Percentiles rank a stretch among this genome's conserved stretches.
Conservation (phyloP, 441 rosid species). For the Mallotus repandus region DNA sequence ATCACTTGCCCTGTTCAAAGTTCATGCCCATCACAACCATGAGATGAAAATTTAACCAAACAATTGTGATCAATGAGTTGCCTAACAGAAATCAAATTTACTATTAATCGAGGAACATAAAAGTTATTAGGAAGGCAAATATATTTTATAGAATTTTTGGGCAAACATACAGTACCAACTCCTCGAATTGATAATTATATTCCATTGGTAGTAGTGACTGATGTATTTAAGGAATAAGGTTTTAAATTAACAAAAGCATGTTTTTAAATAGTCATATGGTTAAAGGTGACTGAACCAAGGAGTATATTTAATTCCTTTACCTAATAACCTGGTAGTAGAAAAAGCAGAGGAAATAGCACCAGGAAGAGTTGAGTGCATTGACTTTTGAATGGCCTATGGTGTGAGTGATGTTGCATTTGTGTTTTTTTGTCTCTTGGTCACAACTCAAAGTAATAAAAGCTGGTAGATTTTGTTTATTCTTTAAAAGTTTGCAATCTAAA, state of each 20-base stretch:
- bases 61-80: not conserved
- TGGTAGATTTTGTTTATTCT: not conserved
- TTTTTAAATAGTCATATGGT: not conserved
- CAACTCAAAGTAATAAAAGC: not conserved
- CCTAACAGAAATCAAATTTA: constrained; percentile 4
- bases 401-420: not conserved
- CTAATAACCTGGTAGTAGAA: not conserved
- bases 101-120: not conserved
- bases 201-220: not conserved
- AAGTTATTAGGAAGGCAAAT: not conserved
- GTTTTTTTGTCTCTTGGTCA: not conserved
- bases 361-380: constrained; percentile 1
- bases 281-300: not conserved
- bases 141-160: not conserved
- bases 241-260: not conserved
- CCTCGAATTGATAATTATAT: constrained; percentile 5
- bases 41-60: not conserved
- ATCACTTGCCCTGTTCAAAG: too few species aligned
- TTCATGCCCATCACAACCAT: too few species aligned
- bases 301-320: too few species aligned
- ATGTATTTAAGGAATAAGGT: not conserved
- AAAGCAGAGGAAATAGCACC: not conserved
- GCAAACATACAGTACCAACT: not conserved
- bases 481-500: not conserved
- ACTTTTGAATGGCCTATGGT: not conserved